A percentile compares a stretch with the other conserved stretches of the same genome.
phyloP scores from a whole-genome alignment of 2,329 filamentous ascomycete species.

The Hypoxylon sp. region DNA sequence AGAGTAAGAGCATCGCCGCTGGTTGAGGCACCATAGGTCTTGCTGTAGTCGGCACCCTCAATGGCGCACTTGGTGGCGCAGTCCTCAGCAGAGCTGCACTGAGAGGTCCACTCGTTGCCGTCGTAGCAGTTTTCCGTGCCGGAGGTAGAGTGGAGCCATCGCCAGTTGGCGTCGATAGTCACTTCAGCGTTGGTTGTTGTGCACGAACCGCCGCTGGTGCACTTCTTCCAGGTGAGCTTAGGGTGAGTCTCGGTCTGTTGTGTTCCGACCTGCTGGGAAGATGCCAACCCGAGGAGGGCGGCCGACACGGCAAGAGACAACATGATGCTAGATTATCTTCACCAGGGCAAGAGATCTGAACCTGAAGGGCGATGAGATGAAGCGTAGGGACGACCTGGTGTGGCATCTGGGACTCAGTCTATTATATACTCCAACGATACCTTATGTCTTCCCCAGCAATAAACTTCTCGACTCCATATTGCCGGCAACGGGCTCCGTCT shows the following conservation, averaged over 20 bases:
- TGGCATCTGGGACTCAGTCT: constrained; percentile 32
- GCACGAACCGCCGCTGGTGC: constrained; percentile 62
- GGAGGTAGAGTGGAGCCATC: constrained; percentile 64
- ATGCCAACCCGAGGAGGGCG: constrained; percentile 58
- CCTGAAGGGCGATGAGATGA: constrained; percentile 34
- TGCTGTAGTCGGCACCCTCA: constrained; percentile 63
- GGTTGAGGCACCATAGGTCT: constrained; percentile 65
- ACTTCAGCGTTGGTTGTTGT: constrained; percentile 61
- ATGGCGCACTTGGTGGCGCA: constrained; percentile 63
- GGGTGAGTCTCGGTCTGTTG: constrained; percentile 62
- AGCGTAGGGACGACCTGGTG: constrained; percentile 28
- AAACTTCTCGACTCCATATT: constrained; percentile 39
- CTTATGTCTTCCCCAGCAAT: constrained; percentile 19
- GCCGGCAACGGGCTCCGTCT: constrained; percentile 40
- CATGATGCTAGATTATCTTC: constrained; percentile 48
- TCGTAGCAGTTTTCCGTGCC: constrained; percentile 66
- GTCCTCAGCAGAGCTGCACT: constrained; percentile 58
- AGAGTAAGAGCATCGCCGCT: constrained; percentile 64
- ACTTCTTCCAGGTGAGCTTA: constrained; percentile 64
- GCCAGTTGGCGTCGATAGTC: constrained; percentile 68
- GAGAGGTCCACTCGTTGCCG: constrained; percentile 59
- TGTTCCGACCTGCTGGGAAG: constrained; percentile 62
- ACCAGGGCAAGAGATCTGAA: constrained; percentile 37
- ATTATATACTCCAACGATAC: constrained; percentile 47
- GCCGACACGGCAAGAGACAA: constrained; percentile 51